A percentile compares a stretch with the other conserved stretches of the same genome.
phyloP scores from a whole-genome alignment of 2,329 filamentous ascomycete genomes.

The Aaosphaeria pasadenensis region DNA sequence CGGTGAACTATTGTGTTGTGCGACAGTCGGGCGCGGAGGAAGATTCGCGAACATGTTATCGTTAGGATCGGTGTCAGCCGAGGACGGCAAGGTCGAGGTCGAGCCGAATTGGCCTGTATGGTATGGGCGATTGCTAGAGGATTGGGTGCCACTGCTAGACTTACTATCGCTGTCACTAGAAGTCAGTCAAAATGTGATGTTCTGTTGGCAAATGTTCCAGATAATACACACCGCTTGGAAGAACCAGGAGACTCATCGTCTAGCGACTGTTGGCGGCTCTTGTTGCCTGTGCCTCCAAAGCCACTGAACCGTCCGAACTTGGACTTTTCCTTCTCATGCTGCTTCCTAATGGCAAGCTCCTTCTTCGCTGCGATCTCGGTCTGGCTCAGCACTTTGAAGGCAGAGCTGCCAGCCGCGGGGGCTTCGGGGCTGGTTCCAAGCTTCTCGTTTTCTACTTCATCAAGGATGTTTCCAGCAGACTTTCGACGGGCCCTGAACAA shows the following conservation, averaged over 20 bases:
- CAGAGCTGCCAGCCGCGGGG: slow-evolving; percentile 14
- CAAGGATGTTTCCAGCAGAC: slow-evolving; percentile 35
- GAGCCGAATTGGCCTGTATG: slow-evolving; percentile 35
- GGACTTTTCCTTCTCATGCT: slow-evolving; percentile 23
- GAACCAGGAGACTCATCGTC: slow-evolving; percentile 35
- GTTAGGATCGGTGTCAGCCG: slow-evolving; percentile 34
- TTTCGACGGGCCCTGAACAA: slow-evolving; percentile 35
- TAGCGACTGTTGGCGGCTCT: slow-evolving; percentile 32
- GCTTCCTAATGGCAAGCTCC: slow-evolving; percentile 17
- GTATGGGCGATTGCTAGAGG: slow-evolving; percentile 32
- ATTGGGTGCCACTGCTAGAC: slow-evolving; percentile 39
- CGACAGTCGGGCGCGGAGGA: slow-evolving; percentile 22
- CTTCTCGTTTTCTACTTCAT: slow-evolving; percentile 15
- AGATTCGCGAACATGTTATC: slow-evolving; percentile 36
- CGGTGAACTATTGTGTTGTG: slow-evolving; percentile 29
- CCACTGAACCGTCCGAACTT: slow-evolving; percentile 34
- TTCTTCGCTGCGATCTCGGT: slow-evolving; percentile 27
- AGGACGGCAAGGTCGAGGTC: slow-evolving; percentile 40
- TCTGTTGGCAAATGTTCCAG: too few species aligned
- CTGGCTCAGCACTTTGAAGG: slow-evolving; percentile 34
- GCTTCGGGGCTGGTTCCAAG: slow-evolving; percentile 12
- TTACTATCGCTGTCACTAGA: slow-evolving; percentile 36
- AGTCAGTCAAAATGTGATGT: slow-evolving; percentile 15
- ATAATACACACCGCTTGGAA: slow-evolving; percentile 32
- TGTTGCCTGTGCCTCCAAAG: slow-evolving; percentile 24